Base-by-base conservation (phyloP, 345 rosid genomes). In the Bruguiera sexangula region DNA sequence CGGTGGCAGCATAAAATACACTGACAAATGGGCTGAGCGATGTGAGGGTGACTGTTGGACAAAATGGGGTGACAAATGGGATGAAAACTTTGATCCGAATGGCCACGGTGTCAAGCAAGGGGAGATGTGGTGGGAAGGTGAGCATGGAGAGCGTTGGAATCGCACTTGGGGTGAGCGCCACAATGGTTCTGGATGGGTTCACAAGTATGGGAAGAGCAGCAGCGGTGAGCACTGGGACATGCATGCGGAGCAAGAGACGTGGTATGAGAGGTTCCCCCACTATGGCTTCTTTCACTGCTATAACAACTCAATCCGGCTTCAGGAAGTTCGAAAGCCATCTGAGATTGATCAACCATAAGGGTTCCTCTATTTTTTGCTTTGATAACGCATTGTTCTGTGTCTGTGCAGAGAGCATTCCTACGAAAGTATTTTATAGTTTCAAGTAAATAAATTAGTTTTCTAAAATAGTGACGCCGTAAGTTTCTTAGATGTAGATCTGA, bases 21-120 rank as follows among this genome's bases (percentile, higher is more conserved):
- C 97, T 0, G 97, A 94, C 81, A 94, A 91, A 76, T 94, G 98
- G 98, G 98, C 97, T 0, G 98, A 91, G 80, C 83, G 93, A 16
- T 81, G 87, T 59, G 90, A 89, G 70, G 98, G 85, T 0, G 92
- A 85, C 26, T 87, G 89, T 22, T 91, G 98, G 97, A 76, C 95
- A 30, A 94, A 89, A 62, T 94, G 98, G 97, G 98, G 98, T 26
- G 98, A 94, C 85, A 94, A 94, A 73, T 91, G 98, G 98, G 98
- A 94, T 21, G 98, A 91, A 72, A 80, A 91, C 80, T 94, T 94
- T 29, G 84, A 87, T 72, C 75, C 80, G 21, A 84, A 84, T 34
- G 82, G 82, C n/a, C 85, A 82, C 1, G 98, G 98, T n/a, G 93
- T 94, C 62, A 94, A 91, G 79, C 98, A 94, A 78, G 98, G 98